Percentiles rank a stretch among this genome's conserved stretches.
Conservation (phyloP, 331 rosid species). For the Saraca asoca region DNA sequence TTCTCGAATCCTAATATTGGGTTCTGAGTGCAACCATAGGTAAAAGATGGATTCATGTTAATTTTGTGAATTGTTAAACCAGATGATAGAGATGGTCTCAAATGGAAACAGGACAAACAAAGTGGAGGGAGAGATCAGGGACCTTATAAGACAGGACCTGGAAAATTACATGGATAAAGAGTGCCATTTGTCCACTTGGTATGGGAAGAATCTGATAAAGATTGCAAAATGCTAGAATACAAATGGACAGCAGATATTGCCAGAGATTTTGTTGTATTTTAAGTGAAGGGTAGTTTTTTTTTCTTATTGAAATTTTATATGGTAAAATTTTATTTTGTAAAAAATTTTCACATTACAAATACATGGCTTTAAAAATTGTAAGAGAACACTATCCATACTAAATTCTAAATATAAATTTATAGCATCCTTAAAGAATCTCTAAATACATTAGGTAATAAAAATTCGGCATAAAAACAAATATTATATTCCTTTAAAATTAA, state of each 20-base stretch:
- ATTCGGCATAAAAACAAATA: no score
- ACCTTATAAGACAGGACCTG: no score
- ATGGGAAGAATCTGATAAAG: slow-evolving; percentile 38
- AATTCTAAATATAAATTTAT: no score
- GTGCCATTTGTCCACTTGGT: slow-evolving; percentile 30
- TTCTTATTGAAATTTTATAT: no score
- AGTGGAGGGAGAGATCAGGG: slow-evolving; percentile 40
- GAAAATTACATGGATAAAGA: slow-evolving; percentile 30
- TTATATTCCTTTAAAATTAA: no score
- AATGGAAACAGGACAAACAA: slow-evolving; percentile 39
- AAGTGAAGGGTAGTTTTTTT: slow-evolving; percentile 46
- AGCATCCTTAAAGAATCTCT: no score
- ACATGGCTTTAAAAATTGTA: no score
- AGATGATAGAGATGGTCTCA: slow-evolving; percentile 58
- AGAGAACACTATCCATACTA: no score
- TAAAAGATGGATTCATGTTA: slow-evolving; percentile 33
- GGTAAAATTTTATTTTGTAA: no score
- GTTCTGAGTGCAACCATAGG: slow-evolving; percentile 41
- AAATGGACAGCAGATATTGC: slow-evolving; percentile 33
- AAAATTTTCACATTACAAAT: no score
- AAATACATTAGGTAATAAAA: no score
- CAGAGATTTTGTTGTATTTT: slow-evolving; percentile 41
- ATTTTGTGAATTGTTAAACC: slow-evolving; percentile 30
- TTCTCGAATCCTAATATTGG: slow-evolving; percentile 43
- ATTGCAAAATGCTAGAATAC: slow-evolving; percentile 27